Conservation (phyloP, 345 rosid species). For the Aurinia saxatilis region DNA sequence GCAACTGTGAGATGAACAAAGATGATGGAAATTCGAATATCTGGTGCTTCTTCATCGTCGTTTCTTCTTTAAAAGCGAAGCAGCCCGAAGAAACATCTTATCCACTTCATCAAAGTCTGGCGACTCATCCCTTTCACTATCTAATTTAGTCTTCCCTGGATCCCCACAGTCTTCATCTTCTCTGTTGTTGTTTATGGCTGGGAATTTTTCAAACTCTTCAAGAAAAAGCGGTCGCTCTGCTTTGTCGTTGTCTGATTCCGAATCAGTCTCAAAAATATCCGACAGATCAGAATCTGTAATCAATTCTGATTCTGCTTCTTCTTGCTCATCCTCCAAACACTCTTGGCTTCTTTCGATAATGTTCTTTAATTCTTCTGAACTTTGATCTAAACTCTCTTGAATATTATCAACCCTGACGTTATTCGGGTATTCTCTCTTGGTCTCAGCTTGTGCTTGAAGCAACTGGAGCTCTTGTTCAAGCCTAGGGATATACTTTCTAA, state of each 20-base stretch:
- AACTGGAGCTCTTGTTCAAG: constrained; percentile 82
- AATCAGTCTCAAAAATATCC: constrained; percentile 81
- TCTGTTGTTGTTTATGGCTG: constrained; percentile 30
- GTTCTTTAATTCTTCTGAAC: constrained; percentile 44
- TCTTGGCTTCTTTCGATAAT: constrained; percentile 37
- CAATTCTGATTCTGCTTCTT: constrained; percentile 29
- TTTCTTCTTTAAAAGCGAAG: constrained; percentile 61
- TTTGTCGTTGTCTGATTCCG: constrained; percentile 44
- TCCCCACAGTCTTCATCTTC: constrained; percentile 52
- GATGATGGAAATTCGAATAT: not conserved
- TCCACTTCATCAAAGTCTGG: constrained; percentile 78
- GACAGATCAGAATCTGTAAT: constrained; percentile 69
- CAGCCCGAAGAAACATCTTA: constrained; percentile 74
- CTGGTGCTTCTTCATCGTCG: constrained; percentile 26
- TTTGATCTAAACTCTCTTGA: constrained; percentile 14
- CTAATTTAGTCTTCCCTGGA: constrained; percentile 19
- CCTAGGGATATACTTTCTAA: constrained; percentile 68
- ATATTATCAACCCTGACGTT: constrained; percentile 11
- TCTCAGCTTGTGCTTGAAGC: constrained; percentile 46
- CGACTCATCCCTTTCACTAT: constrained; percentile 28
- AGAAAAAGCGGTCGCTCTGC: constrained; percentile 50
- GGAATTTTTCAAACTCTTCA: constrained; percentile 68
- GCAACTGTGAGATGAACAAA: not conserved
- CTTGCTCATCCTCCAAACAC: constrained; percentile 37
- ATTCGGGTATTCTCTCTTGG: constrained; percentile 16